Evolutionary conservation across 2,329 filamentous ascomycete genomes (phyloP), one percentile per base, ranked within the genome.

Genomic region (Verticillium tricorpus): DNA sequence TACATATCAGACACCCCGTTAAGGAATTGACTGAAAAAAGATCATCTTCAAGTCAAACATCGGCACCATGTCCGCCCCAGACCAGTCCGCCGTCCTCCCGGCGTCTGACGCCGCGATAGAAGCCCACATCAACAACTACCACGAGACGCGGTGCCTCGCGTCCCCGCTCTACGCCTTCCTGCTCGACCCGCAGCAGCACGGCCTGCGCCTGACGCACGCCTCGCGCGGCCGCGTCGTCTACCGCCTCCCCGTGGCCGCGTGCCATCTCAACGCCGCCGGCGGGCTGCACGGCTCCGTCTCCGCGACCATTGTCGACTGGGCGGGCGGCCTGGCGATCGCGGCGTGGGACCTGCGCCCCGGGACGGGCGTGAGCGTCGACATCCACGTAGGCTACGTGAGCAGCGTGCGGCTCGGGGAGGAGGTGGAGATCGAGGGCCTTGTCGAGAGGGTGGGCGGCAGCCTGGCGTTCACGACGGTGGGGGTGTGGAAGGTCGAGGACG

Each of bases 281-380:
- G 85, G 84, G 22, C 81, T 93, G 9, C 90, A 93, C 74, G 90
- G 90, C 65, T 86, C 87, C 57, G 89, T 90, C 3, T 88, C 86
- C 32, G 89, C 89, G 0, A 85, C 89, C 0, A 80, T 93, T 22
- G 82, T 91, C 56, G 90, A 93, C 77, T 91, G 89, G 83, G 83
- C 85, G 6, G 90, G 89, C 50, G 89, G 89, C 35, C 80, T 92
- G 74, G 88, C 89, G 25, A 89, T 93, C 67, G 85, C 88, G 4
- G 83, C 85, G 0, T 85, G 82, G 76, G 89, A 90, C 65, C 73
- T 87, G 62, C 75, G 80, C 31, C 79, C 82, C 34, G 83, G 81
- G 68, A 89, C 88, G 3, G 89, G 90, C 56, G 89, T 90, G 37
- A 89, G 86, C 66, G 82, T 88, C 39, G 90, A 93, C 72, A 92